phyloP scores from a whole-genome alignment of 495 filamentous ascomycete genomes.

The Penicillium turbatum region DNA sequence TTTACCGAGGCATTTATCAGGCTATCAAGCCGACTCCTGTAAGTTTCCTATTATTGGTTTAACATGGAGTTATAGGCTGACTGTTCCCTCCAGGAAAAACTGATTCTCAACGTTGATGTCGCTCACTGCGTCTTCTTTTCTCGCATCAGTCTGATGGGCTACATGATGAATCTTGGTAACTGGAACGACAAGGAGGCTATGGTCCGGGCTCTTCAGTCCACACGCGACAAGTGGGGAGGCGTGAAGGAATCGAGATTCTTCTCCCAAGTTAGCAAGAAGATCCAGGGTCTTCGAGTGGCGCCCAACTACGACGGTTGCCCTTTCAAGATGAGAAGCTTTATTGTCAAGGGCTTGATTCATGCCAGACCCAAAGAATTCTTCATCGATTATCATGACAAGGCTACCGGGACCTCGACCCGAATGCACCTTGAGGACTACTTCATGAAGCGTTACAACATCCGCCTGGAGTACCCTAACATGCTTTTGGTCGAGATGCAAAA shows the following conservation, averaged over 20 bases:
- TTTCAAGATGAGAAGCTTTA: conserved; percentile 49
- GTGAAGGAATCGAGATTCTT: conserved; percentile 20
- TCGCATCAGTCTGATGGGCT: conserved; percentile 30
- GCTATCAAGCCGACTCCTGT: conserved; percentile 66
- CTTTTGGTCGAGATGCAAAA: conserved; percentile 70
- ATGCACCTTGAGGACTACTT: conserved; percentile 67
- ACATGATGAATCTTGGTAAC: conserved; percentile 24
- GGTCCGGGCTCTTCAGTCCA: conserved; percentile 15
- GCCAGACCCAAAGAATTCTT: conserved; percentile 50
- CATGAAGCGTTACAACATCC: conserved; percentile 55
- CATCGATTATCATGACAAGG: conserved; percentile 54
- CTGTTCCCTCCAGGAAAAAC: conserved; percentile 39
- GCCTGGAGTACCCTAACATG: conserved; percentile 49
- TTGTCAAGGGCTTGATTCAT: conserved; percentile 57
- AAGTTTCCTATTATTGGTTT: conserved; percentile 20
- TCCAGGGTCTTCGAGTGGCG: conserved; percentile 62
- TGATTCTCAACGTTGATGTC: conserved; percentile 75
- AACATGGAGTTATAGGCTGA: neutral
- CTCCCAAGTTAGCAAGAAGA: conserved; percentile 35
- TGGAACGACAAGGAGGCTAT: conserved; percentile 21
- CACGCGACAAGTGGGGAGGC: conserved; percentile 19
- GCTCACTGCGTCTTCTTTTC: conserved; percentile 41
- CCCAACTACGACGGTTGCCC: conserved; percentile 56
- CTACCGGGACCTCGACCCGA: conserved; percentile 32
- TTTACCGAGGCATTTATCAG: conserved; percentile 80